Conservation (phyloP, 768 basidiomycete species). For the Galerina sulciceps region DNA sequence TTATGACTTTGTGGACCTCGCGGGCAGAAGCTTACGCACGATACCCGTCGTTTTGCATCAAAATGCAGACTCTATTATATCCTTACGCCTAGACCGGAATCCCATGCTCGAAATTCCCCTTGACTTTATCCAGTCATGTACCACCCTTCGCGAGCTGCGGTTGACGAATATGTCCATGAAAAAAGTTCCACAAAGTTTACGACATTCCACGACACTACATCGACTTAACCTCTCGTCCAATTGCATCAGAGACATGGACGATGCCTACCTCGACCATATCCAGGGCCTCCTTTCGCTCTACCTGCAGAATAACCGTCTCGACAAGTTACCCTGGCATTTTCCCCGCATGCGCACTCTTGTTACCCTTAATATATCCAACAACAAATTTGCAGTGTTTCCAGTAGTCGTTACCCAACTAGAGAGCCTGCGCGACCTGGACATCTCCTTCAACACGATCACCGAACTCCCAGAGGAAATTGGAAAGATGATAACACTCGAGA, state of each 20-base stretch:
- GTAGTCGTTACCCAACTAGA: slow-evolving; percentile 72
- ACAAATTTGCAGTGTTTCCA: slow-evolving; percentile 84
- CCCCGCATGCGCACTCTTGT: slow-evolving; percentile 71
- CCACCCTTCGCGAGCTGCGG: slow-evolving; percentile 80
- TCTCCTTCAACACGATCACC: slow-evolving; percentile 91
- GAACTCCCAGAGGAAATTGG: slow-evolving; percentile 84
- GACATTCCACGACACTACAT: slow-evolving; percentile 71
- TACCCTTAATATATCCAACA: slow-evolving; percentile 93
- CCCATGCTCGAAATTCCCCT: slow-evolving; percentile 96
- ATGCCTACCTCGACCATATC: slow-evolving; percentile 81
- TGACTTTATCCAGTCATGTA: slow-evolving; percentile 93
- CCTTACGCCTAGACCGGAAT: slow-evolving; percentile 89
- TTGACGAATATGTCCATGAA: slow-evolving; percentile 94
- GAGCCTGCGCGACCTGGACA: slow-evolving; percentile 82
- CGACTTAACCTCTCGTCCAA: slow-evolving; percentile 92
- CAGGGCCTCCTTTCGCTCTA: slow-evolving; percentile 68
- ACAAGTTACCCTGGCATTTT: slow-evolving; percentile 86
- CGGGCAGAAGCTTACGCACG: slow-evolving; percentile 78
- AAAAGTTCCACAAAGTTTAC: slow-evolving; percentile 84
- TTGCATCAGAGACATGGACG: slow-evolving; percentile 86
- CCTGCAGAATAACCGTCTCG: slow-evolving; percentile 91
- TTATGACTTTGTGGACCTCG: slow-evolving; percentile 83
- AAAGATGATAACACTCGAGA: slow-evolving; percentile 65
- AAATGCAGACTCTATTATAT: slow-evolving; percentile 82
- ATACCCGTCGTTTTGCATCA: slow-evolving; percentile 88